These are phyloP conservation scores for Termitomyces sp. DNA, from an alignment of 768 basidiomycete genomes.

Conservation along the genomic window DNA sequence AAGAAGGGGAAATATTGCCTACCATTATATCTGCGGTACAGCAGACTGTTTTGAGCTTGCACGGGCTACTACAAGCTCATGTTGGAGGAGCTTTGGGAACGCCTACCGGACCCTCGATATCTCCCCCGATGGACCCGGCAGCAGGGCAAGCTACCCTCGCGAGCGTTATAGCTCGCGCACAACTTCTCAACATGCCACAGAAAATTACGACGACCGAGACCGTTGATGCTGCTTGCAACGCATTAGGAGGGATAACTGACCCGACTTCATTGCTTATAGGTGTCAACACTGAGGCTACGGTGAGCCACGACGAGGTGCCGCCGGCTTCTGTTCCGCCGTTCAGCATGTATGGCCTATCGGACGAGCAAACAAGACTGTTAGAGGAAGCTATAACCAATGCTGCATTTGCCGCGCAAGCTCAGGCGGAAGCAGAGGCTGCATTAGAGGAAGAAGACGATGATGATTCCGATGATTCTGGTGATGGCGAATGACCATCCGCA, in stretches of 20 bases:
- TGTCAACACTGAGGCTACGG: neutral
- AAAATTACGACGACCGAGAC: neutral
- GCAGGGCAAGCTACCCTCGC: conserved; percentile 67
- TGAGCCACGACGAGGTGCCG: conserved; percentile 11
- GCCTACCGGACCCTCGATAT: conserved; percentile 27
- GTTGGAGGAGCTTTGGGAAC: conserved; percentile 55
- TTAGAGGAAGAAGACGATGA: conserved; percentile 61
- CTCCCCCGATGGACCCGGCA: conserved; percentile 38
- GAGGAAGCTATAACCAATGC: conserved; percentile 75
- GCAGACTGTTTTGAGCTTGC: conserved; percentile 49
- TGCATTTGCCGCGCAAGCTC: conserved; percentile 70
- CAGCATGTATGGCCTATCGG: conserved; percentile 69
- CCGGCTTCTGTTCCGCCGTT: conserved; percentile 36
- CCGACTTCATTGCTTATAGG: neutral
- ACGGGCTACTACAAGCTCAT: conserved; percentile 52
- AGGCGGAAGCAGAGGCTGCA: conserved; percentile 76
- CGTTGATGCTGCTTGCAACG: neutral
- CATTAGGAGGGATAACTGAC: neutral
- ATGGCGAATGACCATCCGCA: conserved; percentile 32
- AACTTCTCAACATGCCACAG: conserved; percentile 42
- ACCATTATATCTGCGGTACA: conserved; percentile 48
- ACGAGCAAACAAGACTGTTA: conserved; percentile 65
- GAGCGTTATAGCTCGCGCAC: conserved; percentile 70
- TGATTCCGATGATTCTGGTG: conserved; percentile 42
- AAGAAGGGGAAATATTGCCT: conserved; percentile 62